Evolutionary conservation across 169 alveolate genomes (phyloP).

Genomic region (Cryptosporidium sp.): DNA sequence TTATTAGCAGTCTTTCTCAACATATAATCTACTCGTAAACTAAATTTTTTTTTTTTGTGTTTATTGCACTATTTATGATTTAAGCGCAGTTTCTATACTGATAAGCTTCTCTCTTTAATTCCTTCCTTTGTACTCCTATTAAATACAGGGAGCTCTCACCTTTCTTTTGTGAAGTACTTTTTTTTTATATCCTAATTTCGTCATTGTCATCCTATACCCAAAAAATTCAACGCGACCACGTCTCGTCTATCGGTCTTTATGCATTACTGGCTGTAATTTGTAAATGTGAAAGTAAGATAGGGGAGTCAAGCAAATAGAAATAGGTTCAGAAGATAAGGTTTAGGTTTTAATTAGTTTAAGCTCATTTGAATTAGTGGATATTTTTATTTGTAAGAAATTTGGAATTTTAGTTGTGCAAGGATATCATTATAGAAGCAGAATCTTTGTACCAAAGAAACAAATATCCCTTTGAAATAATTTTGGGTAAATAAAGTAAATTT

Average conservation of each 20-base stretch:
- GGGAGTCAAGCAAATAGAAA: neutral
- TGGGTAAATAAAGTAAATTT: neutral
- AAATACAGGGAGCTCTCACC: neutral
- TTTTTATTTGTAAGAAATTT: neutral
- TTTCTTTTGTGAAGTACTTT: neutral
- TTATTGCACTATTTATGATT: neutral
- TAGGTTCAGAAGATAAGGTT: neutral
- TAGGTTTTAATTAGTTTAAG: neutral
- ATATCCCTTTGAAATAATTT: neutral
- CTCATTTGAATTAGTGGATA: neutral
- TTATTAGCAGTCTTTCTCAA: conserved; percentile 12
- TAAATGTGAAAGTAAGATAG: neutral
- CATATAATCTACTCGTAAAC: conserved; percentile 4
- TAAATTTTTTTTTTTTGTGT: neutral
- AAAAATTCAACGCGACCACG: neutral
- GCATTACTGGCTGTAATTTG: conserved; percentile 15
- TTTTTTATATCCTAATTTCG: neutral
- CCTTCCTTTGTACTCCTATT: neutral
- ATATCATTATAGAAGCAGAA: neutral
- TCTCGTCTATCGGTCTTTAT: conserved; percentile 23
- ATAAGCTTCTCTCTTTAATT: neutral
- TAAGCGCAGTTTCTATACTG: neutral
- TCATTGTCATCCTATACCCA: conserved; percentile 7
- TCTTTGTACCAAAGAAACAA: neutral
- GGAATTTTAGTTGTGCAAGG: neutral